Base-by-base conservation (phyloP, 192 early-diverging fungal genomes). In the Spizellomyces sp. region DNA sequence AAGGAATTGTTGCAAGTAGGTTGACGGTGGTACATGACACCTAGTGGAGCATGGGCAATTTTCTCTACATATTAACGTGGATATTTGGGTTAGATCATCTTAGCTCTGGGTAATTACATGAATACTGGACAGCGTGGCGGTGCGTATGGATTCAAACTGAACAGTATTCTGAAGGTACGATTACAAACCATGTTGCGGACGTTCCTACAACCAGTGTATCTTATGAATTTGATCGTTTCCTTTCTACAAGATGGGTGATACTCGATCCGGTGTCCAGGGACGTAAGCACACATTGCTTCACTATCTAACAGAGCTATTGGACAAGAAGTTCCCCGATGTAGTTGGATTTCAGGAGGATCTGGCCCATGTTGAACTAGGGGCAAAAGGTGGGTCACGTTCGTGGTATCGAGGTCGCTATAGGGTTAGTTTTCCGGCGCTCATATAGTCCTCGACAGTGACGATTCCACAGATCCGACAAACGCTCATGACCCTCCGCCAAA, bases 81-180 rank as follows among this genome's bases (percentile, higher is more conserved):
- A 4, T 66, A 15, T 9, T 69, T 64, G 4, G n/a, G 5, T 19
- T 36, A 79, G 77, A 74, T 84, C 19, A 83, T 85, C 66, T 71
- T 85, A 10, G 81, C 84, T 6, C 69, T 85, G 57, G 84, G 84
- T 48, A 85, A 85, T 67, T 85, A 85, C 48, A 78, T 85, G 80
- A 85, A 85, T 61, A 62, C 80, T 15, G 84, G 79, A 17, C 74
- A 75, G 44, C 62, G 84, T 65, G 84, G 83, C 43, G 79, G 80
- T 44, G 84, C 84, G 6, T 84, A 79, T 67, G 84, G 84, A 19
- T 85, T 85, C 64, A 81, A 81, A 59, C 48, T 85, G 9, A 73
- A 76, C 46, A 81, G 70, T 70, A 55, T 85, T 8, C 56, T 80
- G n/a, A 85, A 85, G 78, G 83, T 86, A 36, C 52, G 50, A 12